phyloP scores from a whole-genome alignment of 176 grass and related monocot genomes.

The Carex myosuroides region DNA sequence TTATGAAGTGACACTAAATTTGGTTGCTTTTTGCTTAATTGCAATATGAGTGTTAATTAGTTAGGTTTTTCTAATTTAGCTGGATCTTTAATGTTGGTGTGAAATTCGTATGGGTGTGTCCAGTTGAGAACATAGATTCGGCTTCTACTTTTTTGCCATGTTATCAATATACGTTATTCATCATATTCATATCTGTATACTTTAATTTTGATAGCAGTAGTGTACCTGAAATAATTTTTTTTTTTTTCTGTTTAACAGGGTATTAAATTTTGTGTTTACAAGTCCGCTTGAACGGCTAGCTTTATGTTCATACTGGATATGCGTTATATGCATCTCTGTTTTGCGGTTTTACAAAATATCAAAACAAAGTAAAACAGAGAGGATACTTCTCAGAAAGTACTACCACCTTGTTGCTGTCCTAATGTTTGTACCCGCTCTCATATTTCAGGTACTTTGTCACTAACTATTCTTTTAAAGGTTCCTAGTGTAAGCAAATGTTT shows the following conservation, averaged over 20 bases:
- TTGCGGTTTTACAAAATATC: slow-evolving; percentile 80
- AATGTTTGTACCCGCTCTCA: slow-evolving; percentile 84
- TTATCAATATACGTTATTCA: not conserved
- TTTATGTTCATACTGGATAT: slow-evolving; percentile 88
- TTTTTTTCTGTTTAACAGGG: slow-evolving; percentile 50
- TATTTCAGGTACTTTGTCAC: slow-evolving; percentile 58
- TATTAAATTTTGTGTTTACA: slow-evolving; percentile 67
- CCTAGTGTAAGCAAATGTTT: slow-evolving; percentile 10
- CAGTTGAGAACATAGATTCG: not conserved
- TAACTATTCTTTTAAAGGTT: not conserved
- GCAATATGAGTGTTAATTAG: not conserved
- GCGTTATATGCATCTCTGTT: slow-evolving; percentile 66
- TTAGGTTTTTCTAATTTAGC: not conserved
- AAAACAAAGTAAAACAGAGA: slow-evolving; percentile 70
- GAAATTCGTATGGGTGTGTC: not conserved
- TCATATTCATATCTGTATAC: not conserved
- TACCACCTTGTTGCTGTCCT: slow-evolving; percentile 91
- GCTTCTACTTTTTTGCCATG: not conserved
- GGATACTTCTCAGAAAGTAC: slow-evolving; percentile 89
- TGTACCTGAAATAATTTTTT: not conserved
- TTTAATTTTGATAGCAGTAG: not conserved
- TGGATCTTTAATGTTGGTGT: not conserved
- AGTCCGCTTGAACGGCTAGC: slow-evolving; percentile 48
- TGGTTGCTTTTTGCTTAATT: not conserved
- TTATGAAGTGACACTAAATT: not conserved